Percentiles rank a stretch among this genome's conserved stretches.
Conservation (phyloP, 495 filamentous ascomycete genomes). For the Penicillium arizonense region DNA sequence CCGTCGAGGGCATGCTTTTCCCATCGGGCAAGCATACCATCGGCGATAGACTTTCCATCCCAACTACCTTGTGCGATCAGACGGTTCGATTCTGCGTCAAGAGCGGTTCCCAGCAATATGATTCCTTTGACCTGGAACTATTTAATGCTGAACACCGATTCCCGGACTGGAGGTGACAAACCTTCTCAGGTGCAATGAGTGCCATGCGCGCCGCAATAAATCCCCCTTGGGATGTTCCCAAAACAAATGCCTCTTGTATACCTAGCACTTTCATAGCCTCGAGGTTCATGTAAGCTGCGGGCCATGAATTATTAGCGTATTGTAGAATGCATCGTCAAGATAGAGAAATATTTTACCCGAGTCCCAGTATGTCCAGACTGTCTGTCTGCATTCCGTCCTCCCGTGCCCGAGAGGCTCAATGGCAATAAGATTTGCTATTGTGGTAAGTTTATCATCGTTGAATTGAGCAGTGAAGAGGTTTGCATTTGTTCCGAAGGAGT, state of each 20-base stretch:
- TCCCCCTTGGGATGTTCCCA: slow-evolving; percentile 64
- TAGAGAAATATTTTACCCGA: too few species aligned
- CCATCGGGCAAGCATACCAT: too few species aligned
- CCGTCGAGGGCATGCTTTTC: too few species aligned
- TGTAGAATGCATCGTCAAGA: too few species aligned
- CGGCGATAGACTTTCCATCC: too few species aligned
- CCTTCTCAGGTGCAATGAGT: slow-evolving; percentile 56
- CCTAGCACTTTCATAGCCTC: slow-evolving; percentile 52
- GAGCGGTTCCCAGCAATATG: slow-evolving; percentile 59
- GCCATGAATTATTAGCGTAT: too few species aligned
- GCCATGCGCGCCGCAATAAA: slow-evolving; percentile 62
- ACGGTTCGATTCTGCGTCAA: slow-evolving; percentile 61
- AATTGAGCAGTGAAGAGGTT: slow-evolving; percentile 33
- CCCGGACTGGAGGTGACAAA: too few species aligned
- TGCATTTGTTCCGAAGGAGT: slow-evolving; percentile 34
- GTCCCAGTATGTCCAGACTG: slow-evolving; percentile 51
- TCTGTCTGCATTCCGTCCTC: slow-evolving; percentile 35
- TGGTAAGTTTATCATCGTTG: slow-evolving; percentile 19
- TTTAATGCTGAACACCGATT: too few species aligned
- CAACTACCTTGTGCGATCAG: slow-evolving; percentile 55
- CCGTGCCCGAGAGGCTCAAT: slow-evolving; percentile 55
- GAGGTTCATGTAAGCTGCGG: slow-evolving; percentile 49
- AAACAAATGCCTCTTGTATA: slow-evolving; percentile 52
- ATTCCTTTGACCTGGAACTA: slow-evolving; percentile 61
- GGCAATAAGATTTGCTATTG: slow-evolving; percentile 43